Evolutionary conservation across 2,329 filamentous ascomycete species (phyloP).

Genomic region (Botrytis aclada): DNA sequence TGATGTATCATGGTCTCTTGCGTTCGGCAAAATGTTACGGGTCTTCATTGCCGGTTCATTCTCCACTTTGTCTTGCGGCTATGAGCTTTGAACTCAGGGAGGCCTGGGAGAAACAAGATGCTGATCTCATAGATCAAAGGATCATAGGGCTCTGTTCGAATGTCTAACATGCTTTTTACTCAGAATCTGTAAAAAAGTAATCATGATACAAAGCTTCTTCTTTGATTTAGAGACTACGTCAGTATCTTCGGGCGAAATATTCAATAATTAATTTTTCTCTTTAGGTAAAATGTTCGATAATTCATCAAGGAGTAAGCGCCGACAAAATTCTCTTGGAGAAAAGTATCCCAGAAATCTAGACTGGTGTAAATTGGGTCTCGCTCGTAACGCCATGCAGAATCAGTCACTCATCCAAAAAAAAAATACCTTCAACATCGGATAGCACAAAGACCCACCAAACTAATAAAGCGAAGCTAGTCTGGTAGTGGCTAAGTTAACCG

Average conservation of each 20-base stretch:
- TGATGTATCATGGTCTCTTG: background rate
- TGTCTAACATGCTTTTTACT: background rate
- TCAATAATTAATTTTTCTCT: background rate
- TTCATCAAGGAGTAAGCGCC: background rate
- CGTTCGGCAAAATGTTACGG: background rate
- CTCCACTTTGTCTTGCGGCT: background rate
- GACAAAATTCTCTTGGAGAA: background rate
- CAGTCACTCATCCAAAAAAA: background rate
- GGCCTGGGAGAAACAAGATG: background rate
- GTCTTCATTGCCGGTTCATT: background rate
- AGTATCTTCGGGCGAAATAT: background rate
- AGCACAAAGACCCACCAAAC: background rate
- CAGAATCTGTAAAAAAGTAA: background rate
- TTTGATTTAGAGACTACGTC: background rate
- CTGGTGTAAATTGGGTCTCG: background rate
- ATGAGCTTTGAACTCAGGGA: background rate
- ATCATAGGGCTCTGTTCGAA: background rate
- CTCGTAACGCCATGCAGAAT: background rate
- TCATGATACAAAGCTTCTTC: background rate
- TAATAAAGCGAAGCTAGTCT: background rate
- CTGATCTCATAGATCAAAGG: background rate
- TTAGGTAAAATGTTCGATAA: background rate
- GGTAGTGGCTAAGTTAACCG: background rate
- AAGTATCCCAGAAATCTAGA: background rate
- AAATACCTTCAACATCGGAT: background rate